These are phyloP conservation scores for Leccinellum rugosiceps DNA, from an alignment of 768 basidiomycete species.

Conservation along the genomic window DNA sequence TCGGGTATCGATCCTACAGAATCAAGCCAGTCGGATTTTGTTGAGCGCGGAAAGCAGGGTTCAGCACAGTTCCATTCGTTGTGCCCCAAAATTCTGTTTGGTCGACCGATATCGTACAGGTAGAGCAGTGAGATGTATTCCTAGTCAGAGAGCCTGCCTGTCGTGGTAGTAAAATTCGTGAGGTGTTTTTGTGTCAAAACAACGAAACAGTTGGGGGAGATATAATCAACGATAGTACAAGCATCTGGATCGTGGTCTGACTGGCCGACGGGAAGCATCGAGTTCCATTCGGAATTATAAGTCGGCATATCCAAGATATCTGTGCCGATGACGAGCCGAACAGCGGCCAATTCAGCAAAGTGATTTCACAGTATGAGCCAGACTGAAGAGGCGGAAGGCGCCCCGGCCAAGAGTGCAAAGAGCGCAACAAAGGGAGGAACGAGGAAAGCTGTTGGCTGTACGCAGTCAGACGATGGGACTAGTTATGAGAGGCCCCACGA, in stretches of 20 bases:
- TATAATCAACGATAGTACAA: not conserved
- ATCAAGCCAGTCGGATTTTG: conserved; percentile 32
- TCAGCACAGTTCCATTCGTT: conserved; percentile 16
- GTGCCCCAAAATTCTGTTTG: not conserved
- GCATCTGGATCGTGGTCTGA: not conserved
- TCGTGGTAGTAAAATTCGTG: conserved; percentile 28
- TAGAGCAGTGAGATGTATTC: conserved; percentile 32
- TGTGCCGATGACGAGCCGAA: conserved; percentile 35
- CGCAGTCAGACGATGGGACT: conserved; percentile 30
- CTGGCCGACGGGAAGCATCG: not conserved
- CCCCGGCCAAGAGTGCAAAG: conserved; percentile 16
- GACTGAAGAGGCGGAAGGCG: conserved; percentile 21
- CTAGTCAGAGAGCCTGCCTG: conserved; percentile 34
- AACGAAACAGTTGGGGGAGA: conserved; percentile 25
- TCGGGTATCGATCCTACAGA: conserved; percentile 28
- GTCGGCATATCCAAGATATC: conserved; percentile 1
- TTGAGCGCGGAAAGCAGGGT: conserved; percentile 16
- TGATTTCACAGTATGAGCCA: conserved; percentile 22
- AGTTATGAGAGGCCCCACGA: conserved; percentile 22
- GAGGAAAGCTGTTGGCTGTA: conserved; percentile 46
- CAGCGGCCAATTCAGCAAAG: conserved; percentile 29
- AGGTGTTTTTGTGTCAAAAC: conserved; percentile 37
- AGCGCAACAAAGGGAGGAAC: conserved; percentile 61
- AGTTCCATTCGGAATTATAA: not conserved
- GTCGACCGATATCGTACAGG: conserved; percentile 26